Base-by-base conservation (phyloP, 2,329 filamentous ascomycete species). In the Cladosporium cucumerinum region DNA sequence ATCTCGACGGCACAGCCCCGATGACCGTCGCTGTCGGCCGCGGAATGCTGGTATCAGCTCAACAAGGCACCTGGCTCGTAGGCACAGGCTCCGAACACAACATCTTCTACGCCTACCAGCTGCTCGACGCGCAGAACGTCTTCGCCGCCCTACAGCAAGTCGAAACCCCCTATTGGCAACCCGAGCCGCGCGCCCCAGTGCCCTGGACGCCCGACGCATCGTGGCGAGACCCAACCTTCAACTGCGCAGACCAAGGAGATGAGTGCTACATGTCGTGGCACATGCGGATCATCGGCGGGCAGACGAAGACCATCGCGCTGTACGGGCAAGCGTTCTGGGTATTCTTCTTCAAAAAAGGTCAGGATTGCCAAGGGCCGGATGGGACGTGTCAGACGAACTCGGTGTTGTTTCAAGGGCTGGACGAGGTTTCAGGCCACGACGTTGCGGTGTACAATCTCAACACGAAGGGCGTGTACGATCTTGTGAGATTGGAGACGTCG, bases 11-110 rank as follows among this genome's bases (percentile, higher is more conserved):
- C 23, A 69, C 78, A 1, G 86, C 88, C 72, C 86, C 90, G 75
- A 87, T 78, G 61, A 89, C 89, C 75, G 87, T 98, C 74, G 97
- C 91, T 86, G 96, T 92, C 76, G 94, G 93, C 59, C 92, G 94
- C 68, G 94, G 93, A 72, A 85, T 97, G 67, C 84, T 89, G 39
- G 86, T 97, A 71, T 91, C 96, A 80, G 91, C 83, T 57, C 88
- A 92, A 75, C 78, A 78, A 5, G 75, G 59, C 49, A 57, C 79
- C 10, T 82, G 79, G 79, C 73, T 81, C 71, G 93, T 89, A 79
- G 93, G 86, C 11, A 96, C 92, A 0, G 78, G 82, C 1, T 82
- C 84, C 1, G 86, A 88, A 73, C 86, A 88, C 73, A 81, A 82
- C 74, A 79, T 81, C 59, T 76, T 85, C 6, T 87, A 87, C 78